These are phyloP conservation scores for Mucor saturninus DNA, from an alignment of 371 early-diverging fungal genomes.

Conservation along the genomic window DNA sequence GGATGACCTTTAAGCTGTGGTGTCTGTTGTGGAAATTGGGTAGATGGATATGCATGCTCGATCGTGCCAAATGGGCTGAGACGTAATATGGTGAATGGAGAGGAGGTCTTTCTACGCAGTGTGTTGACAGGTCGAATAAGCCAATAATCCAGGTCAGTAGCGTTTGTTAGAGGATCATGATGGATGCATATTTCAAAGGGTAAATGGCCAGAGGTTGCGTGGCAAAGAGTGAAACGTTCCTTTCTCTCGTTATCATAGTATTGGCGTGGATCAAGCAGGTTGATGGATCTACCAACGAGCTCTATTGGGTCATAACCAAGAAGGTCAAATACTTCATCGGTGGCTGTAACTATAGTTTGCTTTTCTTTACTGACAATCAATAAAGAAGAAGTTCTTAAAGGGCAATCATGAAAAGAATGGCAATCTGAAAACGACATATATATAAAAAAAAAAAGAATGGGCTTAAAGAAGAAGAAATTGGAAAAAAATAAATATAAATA, in stretches of 20 bases:
- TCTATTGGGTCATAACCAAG: constrained; percentile 35
- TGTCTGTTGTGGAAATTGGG: constrained; percentile 21
- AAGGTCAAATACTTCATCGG: constrained; percentile 42
- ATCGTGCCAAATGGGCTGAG: constrained; percentile 43
- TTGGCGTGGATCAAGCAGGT: constrained; percentile 9
- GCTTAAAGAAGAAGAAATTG: constrained; percentile 3
- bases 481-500: background rate
- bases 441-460: background rate
- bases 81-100: constrained; percentile 30
- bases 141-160: constrained; percentile 41
- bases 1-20: constrained; percentile 35
- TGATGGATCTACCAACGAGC: constrained; percentile 31
- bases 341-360: constrained; percentile 44
- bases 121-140: constrained; percentile 27
- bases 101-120: background rate
- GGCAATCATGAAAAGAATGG: constrained; percentile 34
- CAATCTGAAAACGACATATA: constrained; percentile 1
- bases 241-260: background rate
- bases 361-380: constrained; percentile 34
- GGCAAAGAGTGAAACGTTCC: constrained; percentile 13
- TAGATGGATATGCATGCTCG: constrained; percentile 34
- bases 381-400: constrained; percentile 35
- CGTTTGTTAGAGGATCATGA: constrained; percentile 33
- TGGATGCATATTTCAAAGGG: constrained; percentile 41
- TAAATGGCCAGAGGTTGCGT: constrained; percentile 23